Evolutionary conservation across 345 rosid genomes (phyloP).

Genomic region (Euclidium syriacum): DNA sequence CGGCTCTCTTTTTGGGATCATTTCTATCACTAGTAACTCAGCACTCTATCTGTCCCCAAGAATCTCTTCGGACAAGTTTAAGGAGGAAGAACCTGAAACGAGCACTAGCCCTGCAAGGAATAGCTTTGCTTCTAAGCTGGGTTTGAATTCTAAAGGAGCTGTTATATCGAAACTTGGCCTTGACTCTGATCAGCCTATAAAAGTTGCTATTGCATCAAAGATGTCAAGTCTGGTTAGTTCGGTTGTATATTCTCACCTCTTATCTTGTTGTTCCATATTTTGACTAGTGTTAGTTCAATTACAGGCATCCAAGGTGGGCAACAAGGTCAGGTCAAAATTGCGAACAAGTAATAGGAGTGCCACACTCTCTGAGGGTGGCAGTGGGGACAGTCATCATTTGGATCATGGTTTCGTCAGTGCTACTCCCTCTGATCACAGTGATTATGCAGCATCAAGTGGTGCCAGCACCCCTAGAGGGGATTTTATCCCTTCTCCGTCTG

Average conservation of each 20-base stretch:
- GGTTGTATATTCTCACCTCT: not conserved
- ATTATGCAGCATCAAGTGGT: constrained; percentile 65
- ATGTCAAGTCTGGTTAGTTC: constrained; percentile 74
- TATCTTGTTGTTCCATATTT: constrained; percentile 17
- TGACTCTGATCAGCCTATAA: constrained; percentile 76
- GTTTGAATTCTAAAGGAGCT: constrained; percentile 1
- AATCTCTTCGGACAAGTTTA: constrained; percentile 21
- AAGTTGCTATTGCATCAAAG: constrained; percentile 71
- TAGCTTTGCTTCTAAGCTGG: constrained; percentile 41
- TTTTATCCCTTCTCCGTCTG: constrained; percentile 29
- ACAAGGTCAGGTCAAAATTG: constrained; percentile 68
- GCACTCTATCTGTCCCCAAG: constrained; percentile 39
- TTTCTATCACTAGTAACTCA: constrained; percentile 55
- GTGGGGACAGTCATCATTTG: constrained; percentile 51
- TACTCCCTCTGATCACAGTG: constrained; percentile 52
- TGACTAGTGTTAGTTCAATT: constrained; percentile 19
- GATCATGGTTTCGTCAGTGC: constrained; percentile 52
- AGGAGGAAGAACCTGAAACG: constrained; percentile 37
- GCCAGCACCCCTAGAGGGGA: constrained; percentile 80
- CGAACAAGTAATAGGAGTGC: constrained; percentile 42
- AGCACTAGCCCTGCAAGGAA: constrained; percentile 38
- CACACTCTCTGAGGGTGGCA: constrained; percentile 55
- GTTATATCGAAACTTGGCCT: constrained; percentile 67
- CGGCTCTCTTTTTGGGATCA: constrained; percentile 56
- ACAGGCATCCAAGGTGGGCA: constrained; percentile 70